A percentile compares a stretch with the other conserved stretches of the same genome.
Conservation (phyloP, 1,139 yeast genomes). For the Yamadazyma dushanensis region DNA sequence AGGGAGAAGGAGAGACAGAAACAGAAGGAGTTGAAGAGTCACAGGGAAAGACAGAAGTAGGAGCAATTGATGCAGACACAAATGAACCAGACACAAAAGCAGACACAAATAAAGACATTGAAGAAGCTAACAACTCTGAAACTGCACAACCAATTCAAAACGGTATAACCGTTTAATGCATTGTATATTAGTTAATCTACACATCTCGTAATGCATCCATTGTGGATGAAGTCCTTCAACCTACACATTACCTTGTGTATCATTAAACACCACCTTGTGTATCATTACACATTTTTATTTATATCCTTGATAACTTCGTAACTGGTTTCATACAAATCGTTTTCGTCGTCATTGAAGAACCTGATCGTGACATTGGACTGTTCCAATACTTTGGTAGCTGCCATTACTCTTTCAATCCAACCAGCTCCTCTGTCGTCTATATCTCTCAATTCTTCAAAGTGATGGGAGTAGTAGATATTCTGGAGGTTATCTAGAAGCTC, state of each 20-base stretch:
- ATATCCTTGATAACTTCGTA: slow-evolving; percentile 12
- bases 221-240: too few species aligned
- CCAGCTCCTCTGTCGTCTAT: slow-evolving; percentile 48
- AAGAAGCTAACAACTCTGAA: too few species aligned
- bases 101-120: neutral
- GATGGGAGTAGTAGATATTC: slow-evolving; percentile 26
- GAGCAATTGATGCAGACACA: slow-evolving; percentile 2
- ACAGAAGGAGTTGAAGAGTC: slow-evolving; percentile 2
- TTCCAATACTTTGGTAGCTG: slow-evolving; percentile 38
- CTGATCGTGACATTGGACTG: slow-evolving; percentile 36
- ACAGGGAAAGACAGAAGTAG: neutral
- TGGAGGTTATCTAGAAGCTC: slow-evolving; percentile 21
- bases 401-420: slow-evolving; percentile 48
- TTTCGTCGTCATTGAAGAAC: slow-evolving; percentile 40
- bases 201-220: too few species aligned
- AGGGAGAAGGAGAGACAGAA: slow-evolving; percentile 4
- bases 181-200: too few species aligned
- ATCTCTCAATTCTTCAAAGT: slow-evolving; percentile 36
- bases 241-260: neutral
- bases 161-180: too few species aligned
- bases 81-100: neutral
- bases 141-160: too few species aligned
- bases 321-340: slow-evolving; percentile 27
- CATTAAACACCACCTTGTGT: neutral
- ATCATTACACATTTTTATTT: slow-evolving; percentile 5